Evolutionary conservation across 371 early-diverging fungal species (phyloP).

Genomic region (Polyrhizophydium stewartii): DNA sequence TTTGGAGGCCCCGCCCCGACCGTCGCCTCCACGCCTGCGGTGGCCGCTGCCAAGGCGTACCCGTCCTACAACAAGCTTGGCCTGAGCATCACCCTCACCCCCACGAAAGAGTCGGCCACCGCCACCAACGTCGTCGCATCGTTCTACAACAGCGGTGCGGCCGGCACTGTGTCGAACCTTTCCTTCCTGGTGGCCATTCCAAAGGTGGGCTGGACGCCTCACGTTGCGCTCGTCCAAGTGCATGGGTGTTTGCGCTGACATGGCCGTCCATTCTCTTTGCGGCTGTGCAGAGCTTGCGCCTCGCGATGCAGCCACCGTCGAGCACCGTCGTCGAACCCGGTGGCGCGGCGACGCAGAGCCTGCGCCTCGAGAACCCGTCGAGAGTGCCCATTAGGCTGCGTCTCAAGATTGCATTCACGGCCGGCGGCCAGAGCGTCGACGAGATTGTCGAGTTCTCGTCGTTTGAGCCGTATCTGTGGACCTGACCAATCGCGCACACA

Average conservation of each 20-base stretch:
- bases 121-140: conserved; percentile 63
- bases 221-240: no score
- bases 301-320: conserved; percentile 79
- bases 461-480: conserved; percentile 46
- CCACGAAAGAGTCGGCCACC: conserved; percentile 58
- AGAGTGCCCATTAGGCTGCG: conserved; percentile 66
- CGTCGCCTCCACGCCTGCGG: conserved; percentile 25
- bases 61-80: conserved; percentile 76
- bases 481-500: no score
- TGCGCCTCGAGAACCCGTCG: conserved; percentile 83
- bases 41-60: conserved; percentile 36
- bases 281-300: conserved; percentile 56
- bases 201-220: conserved; percentile 41
- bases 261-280: no score
- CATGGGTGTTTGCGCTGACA: no score
- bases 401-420: conserved; percentile 64
- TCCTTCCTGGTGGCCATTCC: conserved; percentile 92
- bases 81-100: conserved; percentile 62
- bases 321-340: conserved; percentile 57
- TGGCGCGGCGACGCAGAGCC: conserved; percentile 63
- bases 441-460: conserved; percentile 75
- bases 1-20: conserved; percentile 29
- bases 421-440: conserved; percentile 56
- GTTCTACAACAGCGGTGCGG: conserved; percentile 61
- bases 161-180: conserved; percentile 55